Evolutionary conservation across 495 filamentous ascomycete genomes (phyloP), one percentile per base, ranked within the genome.

Genomic region (Penicillium ucsense): DNA sequence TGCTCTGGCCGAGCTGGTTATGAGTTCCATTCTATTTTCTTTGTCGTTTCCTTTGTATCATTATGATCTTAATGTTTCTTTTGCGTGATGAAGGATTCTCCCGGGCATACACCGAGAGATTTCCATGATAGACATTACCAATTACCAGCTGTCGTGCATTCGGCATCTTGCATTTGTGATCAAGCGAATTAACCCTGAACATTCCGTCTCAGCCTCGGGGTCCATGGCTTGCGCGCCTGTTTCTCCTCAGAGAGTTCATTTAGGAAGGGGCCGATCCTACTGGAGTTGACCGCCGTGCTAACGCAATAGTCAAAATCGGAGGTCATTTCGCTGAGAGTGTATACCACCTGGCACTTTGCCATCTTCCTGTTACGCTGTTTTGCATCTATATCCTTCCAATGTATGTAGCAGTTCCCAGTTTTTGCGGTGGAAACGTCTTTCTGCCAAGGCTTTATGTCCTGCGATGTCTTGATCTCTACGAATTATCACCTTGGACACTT

Each of bases 91-190:
- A 50, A 49, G 38, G 40, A 3, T 5, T 30, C 28, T 9, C 9
- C 7, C 41, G n/a, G n/a, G 12, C 34, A 6, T 6, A 6, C 41
- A 34, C 48, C 45, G 50, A 35, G 20, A 20, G 20, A 20, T 20
- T 20, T 20, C 20, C 45, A 46, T 62, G 52, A 51, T 54, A 52
- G 39, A 52, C 37, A 53, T 44, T 46, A 50, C 46, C 50, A 44
- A 43, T 51, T 50, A 43, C 43, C 33, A 27, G 49, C 41, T 33
- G 29, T 32, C 38, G 37, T 47, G 46, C 29, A 30, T 38, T 47
- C 51, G 55, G 45, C 56, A 62, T 55, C 34, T 54, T 62, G 56
- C 54, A 62, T 60, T 53, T 56, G 44, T 55, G 34, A 41, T 45
- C 20, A 20, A 20, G 20, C 20, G 20, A 20, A 20, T 20, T 20